Conservation (phyloP, 2,329 filamentous ascomycete genomes). For the Beauveria pseudobassiana region DNA sequence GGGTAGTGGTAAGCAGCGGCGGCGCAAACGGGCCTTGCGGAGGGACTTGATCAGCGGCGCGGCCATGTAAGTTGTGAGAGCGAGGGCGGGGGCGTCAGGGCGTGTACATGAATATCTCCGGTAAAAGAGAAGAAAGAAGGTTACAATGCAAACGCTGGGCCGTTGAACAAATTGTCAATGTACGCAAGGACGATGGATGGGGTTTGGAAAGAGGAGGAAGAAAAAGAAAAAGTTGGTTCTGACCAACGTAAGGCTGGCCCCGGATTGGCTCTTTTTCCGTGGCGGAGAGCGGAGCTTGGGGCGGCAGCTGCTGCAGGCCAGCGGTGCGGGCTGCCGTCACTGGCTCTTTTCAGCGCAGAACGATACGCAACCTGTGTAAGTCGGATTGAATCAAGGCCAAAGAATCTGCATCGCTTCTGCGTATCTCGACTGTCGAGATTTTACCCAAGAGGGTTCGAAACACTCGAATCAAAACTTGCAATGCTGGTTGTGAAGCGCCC, state of each 20-base stretch:
- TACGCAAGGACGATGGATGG: neutral
- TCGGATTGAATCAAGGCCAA: too few species aligned
- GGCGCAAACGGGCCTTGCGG: slow-evolving; percentile 5
- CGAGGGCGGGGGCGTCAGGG: neutral
- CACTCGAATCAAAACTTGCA: too few species aligned
- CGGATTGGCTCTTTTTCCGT: slow-evolving; percentile 3
- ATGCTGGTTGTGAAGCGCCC: too few species aligned
- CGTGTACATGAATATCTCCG: neutral
- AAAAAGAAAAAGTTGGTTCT: neutral
- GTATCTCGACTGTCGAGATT: too few species aligned
- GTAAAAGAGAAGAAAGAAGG: neutral
- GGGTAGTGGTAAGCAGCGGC: neutral
- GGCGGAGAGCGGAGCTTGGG: too few species aligned
- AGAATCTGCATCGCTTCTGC: too few species aligned
- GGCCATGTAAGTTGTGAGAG: neutral
- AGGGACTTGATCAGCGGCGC: neutral
- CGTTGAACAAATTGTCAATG: neutral
- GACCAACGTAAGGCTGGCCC: neutral
- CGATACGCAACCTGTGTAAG: too few species aligned
- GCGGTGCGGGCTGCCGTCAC: too few species aligned
- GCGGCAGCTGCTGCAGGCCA: too few species aligned
- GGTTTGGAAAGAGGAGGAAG: neutral
- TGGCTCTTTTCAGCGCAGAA: too few species aligned
- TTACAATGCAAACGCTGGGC: neutral
- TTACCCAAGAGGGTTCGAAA: too few species aligned